phyloP scores from a whole-genome alignment of 139 green algal species.

The Monoraphidium neglectum region DNA sequence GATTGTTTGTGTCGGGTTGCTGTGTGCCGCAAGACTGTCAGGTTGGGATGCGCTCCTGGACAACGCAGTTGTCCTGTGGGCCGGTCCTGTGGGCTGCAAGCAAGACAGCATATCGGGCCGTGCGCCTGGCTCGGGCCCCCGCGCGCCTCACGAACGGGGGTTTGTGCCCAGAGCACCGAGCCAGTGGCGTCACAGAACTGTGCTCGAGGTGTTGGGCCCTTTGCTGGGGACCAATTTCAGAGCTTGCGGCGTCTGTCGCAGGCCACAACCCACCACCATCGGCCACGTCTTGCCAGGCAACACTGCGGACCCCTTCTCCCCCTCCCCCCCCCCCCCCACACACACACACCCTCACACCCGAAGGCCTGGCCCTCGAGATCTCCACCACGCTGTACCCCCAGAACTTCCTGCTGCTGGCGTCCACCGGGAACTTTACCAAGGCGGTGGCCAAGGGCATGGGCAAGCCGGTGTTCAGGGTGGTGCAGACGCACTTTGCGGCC shows the following conservation, averaged over 20 bases:
- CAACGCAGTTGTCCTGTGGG: no score
- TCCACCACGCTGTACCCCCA: constrained; percentile 66
- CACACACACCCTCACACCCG: no score
- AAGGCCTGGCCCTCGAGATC: constrained; percentile 80
- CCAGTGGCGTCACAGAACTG: no score
- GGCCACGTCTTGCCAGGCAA: background rate
- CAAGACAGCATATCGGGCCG: no score
- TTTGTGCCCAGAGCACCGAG: no score
- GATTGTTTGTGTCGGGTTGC: background rate
- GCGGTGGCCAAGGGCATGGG: constrained; percentile 80
- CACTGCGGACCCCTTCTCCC: background rate
- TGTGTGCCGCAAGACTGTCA: background rate
- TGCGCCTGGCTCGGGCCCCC: no score
- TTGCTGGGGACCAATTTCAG: no score
- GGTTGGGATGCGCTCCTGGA: background rate
- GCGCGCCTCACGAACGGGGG: no score
- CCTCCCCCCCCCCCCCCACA: background rate
- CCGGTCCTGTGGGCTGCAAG: no score
- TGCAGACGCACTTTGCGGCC: constrained; percentile 81
- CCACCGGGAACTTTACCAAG: constrained; percentile 69
- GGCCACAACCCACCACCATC: no score
- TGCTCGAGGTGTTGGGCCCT: no score
- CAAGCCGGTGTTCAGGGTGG: constrained; percentile 80
- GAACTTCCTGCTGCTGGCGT: constrained; percentile 81
- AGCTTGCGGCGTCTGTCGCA: no score